Base-by-base conservation (phyloP, 257 asterid genomes). In the Nicotiana undulata region DNA sequence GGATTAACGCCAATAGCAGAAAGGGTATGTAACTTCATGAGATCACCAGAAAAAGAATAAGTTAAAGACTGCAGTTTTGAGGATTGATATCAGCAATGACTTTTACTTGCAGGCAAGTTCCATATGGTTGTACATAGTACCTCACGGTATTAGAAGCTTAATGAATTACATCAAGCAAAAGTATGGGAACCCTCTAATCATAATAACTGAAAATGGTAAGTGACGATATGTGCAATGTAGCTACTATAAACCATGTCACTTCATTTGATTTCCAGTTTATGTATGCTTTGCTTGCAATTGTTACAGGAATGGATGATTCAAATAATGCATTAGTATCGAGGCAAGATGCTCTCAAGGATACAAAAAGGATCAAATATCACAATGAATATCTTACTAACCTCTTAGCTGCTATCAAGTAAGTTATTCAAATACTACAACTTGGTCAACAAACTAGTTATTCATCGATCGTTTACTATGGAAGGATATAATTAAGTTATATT, bases 181-280 rank as follows among this genome's bases (percentile, higher is more conserved):
- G 51, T 95, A 95, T 17, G 93, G 90, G 22, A 95, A 93, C 74
- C 98, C 97, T 24, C 88, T 83, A 3, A 84, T 92, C 55, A 84
- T 92, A 44, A 95, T 93, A 74, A 92, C 98, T 13, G 98, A 95
- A 86, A 95, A 95, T 49, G 99, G 99, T 87, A 87, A 84, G 26
- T 59, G 24, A 32, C 7, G 12, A 22, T 22, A 44, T 44, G 32
- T 40, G 28, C 18, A 40, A 68, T 1, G n/a, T 44, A 55, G 55
- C 17, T 49, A 51, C 55, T 51, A n/a, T n/a, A 12, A 12, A 51
- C 55, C 5, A 51, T 0, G 18, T 51, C 55, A 49, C 0, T 46
- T 46, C 53, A 46, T 29, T 29, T 29, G 32, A 29, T 29, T 29
- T 29, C 3, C 32, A 29, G 32, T 29, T 3, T 29, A 29, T 3